Evolutionary conservation across 495 filamentous ascomycete species (phyloP), one percentile per base, ranked within the genome.

Genomic region (Massariosphaeria phaeospora): DNA sequence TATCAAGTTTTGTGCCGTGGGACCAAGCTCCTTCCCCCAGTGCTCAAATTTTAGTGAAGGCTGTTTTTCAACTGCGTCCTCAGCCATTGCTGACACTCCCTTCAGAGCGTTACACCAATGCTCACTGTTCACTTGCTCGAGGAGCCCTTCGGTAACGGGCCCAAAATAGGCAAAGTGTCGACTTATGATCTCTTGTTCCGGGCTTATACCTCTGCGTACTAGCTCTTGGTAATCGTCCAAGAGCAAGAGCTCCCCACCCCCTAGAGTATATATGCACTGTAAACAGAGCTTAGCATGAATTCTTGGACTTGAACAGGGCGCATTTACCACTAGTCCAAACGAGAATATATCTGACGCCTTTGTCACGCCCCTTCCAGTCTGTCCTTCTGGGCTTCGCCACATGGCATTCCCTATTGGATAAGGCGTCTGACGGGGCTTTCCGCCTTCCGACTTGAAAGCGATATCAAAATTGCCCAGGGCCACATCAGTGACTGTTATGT

Each of bases 301-400:
- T 40, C 24, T 54, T 48, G 33, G 55, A 33, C 33, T 54, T 52
- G 48, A 55, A 41, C 25, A 55, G 55, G 41, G 44, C 55, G 50
- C 31, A 62, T 64, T 55, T 65, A 68, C 66, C 38, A 68, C 64
- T 25, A 68, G 64, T 48, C 64, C 66, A 65, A 62, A 68, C 20
- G 65, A 65, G 48, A 63, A 67, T 13, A 67, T 49, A 41, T 65
- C 65, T 36, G 65, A 67, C 15, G 57, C 46, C 48, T 63, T 62
- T 15, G 59, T 62, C 24, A 63, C 45, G 17, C 65, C 67, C 33
- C 42, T 60, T 61, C 55, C 65, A 15, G 59, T 62, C 40, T 67
- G 65, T 43, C 63, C 65, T 64, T 69, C 67, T 56, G 67, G 67
- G 55, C 65, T 66, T 48, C 63, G 62, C 62, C 55, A 70, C 64